Base-by-base conservation (phyloP, 2,329 filamentous ascomycete species). In the Colletotrichum tropicicola region DNA sequence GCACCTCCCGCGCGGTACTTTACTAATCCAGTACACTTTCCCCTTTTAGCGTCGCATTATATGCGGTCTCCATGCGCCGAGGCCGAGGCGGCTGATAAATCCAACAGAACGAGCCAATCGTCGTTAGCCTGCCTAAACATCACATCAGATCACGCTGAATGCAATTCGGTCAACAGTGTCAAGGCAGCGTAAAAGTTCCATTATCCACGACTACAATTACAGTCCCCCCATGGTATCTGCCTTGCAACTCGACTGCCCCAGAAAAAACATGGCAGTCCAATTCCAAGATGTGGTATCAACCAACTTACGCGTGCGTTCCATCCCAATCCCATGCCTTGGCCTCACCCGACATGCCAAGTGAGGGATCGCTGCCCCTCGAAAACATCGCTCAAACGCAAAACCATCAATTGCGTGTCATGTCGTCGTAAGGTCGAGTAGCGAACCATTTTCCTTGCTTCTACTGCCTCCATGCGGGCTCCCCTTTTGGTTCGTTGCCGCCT, bases 301-400 rank as follows among this genome's bases (percentile, higher is more conserved):
- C 57, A 62, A 62, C 48, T 55, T 28, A 47, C 61, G 30, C 57
- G 32, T 27, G 48, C 48, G 30, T 60, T 56, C 55, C 61, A 54
- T 51, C 32, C 49, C 61, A 21, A 55, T 39, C 23, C 44, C 35
- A 21, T 30, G 21, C 49, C 43, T 48, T 32, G 13, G 35, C 37
- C 37, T 52, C 47, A 49, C 45, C 45, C 59, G 45, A 39, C 58
- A 39, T 59, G 44, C 32, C 43, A 32, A 61, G 10, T 23, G 59
- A 65, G 49, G 49, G 27, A 41, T 28, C 37, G 54, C 37, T 28
- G 37, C 35, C 35, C 57, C 15, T 30, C 27, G 21, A 56, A 65
- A 65, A 62, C 57, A 65, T 62, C 57, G 62, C 62, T 65, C 27
- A 66, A 64, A 63, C 63, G 59, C 63, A 66, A 66, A 64, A 53